Base-by-base conservation (phyloP, 176 grass and related monocot genomes). In the Oryza meyeriana region DNA sequence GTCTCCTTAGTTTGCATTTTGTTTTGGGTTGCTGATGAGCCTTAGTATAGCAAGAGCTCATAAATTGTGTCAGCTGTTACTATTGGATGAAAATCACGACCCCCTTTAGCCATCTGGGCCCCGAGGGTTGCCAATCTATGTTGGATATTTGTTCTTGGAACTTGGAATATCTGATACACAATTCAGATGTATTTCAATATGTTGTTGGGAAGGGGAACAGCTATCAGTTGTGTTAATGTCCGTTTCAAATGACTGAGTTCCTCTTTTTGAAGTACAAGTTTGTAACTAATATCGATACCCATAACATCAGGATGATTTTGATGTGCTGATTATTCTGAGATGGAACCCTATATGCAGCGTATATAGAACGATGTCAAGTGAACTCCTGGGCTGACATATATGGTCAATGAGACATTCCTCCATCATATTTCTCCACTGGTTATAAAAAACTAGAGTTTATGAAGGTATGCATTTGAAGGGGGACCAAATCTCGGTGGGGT, bases 1-100 rank as follows among this genome's bases (percentile, higher is more conserved):
- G 45, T 48, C 14, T 33, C 30, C 12, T 80, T 26, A 10, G 3
- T 18, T 80, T 88, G 64, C 30, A 62, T 85, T 33, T 79, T 39
- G 5, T 72, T 79, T 71, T 25, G 22, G 8, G 30, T 16, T 78
- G 29, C 30, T 76, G 30, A 24, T 50, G 31, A n/a, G 38, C 45
- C 69, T 4, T 63, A 4, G 26, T 28, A 25, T 47, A 17, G 18
- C 8, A 7, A 2, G 27, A 32, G 27, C 29, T 77, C 26, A n/a
- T 33, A 40, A 61, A 33, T 44, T 62, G 9, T 39, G n/a, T 22
- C 42, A 41, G 55, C 1, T 84, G 44, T 88, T 58, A 61, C 13
- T 0, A 36, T 66, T 22, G 29, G 61, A 8, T 44, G 10, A 77
- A 64, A 64, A 69, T 18, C 18, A 33, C 11, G 10, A 61, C 39